These are phyloP conservation scores for Clarireedia homoeocarpa DNA, from an alignment of 2,329 filamentous ascomycete species.

Conservation along the genomic window DNA sequence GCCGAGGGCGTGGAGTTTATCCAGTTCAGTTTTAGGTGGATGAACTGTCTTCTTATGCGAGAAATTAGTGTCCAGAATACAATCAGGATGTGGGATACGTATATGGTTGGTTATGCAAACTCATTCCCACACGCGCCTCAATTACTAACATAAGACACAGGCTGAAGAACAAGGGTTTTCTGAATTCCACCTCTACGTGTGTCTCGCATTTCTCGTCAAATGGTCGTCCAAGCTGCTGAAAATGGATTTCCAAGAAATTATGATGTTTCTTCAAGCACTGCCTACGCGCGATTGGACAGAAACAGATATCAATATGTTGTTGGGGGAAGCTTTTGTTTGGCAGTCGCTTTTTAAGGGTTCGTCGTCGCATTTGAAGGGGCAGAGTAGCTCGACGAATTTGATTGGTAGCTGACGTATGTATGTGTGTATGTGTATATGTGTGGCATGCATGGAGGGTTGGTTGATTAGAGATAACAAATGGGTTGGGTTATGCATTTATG, in stretches of 20 bases:
- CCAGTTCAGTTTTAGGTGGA: slow-evolving; percentile 98
- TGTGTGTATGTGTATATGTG: not conserved
- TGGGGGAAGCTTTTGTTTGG: slow-evolving; percentile 98
- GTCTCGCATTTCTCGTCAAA: slow-evolving; percentile 94
- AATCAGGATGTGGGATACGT: slow-evolving; percentile 99
- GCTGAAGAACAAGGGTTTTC: slow-evolving; percentile 98
- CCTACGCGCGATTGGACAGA: slow-evolving; percentile 94
- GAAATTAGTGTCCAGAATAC: slow-evolving; percentile 96
- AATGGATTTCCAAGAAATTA: slow-evolving; percentile 97
- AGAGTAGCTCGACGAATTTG: slow-evolving; percentile 27
- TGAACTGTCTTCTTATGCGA: slow-evolving; percentile 98
- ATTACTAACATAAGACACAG: slow-evolving; percentile 37
- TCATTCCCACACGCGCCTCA: no score
- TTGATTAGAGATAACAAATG: no score
- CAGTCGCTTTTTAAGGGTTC: slow-evolving; percentile 95
- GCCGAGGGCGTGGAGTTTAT: slow-evolving; percentile 94
- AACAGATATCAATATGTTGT: slow-evolving; percentile 90
- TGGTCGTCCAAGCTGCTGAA: slow-evolving; percentile 93
- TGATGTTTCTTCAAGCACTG: slow-evolving; percentile 97
- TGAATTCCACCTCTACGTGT: slow-evolving; percentile 96
- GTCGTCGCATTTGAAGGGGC: slow-evolving; percentile 71
- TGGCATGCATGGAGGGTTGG: no score
- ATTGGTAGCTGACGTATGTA: not conserved
- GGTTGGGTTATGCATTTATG: no score
- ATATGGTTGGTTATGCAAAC: slow-evolving; percentile 59